phyloP scores from a whole-genome alignment of 2,329 filamentous ascomycete genomes.

The Botrytis hyacinthi region DNA sequence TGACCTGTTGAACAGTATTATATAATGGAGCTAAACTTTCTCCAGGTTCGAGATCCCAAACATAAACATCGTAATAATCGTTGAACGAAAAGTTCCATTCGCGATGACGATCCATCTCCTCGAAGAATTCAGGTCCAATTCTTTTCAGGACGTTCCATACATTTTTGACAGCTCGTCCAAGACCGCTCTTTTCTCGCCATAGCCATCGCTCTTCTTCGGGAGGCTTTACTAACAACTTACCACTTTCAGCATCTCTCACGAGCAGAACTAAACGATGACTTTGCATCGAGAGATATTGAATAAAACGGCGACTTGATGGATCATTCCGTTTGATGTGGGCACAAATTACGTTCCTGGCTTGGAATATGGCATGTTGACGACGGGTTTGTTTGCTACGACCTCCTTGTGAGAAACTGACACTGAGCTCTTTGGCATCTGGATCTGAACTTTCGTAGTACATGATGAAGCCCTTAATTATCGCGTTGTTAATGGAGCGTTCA shows the following conservation, averaged over 20 bases:
- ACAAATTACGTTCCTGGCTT: conserved; percentile 45
- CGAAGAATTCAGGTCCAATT: conserved; percentile 42
- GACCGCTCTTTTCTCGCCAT: conserved; percentile 41
- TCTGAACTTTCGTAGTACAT: conserved; percentile 26
- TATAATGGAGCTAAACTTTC: conserved; percentile 36
- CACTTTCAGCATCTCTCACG: conserved; percentile 44
- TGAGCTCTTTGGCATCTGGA: conserved; percentile 38
- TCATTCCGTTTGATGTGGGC: conserved; percentile 45
- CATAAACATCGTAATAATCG: conserved; percentile 45
- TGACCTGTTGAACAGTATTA: conserved; percentile 38
- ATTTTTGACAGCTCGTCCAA: conserved; percentile 42
- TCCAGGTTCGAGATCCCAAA: conserved; percentile 43
- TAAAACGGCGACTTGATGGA: conserved; percentile 43
- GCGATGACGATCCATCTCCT: conserved; percentile 41
- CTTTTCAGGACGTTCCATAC: conserved; percentile 41
- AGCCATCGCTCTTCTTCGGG: conserved; percentile 43
- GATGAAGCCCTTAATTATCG: conserved; percentile 31
- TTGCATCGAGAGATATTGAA: conserved; percentile 45
- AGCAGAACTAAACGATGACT: conserved; percentile 41
- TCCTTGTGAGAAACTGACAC: conserved; percentile 38
- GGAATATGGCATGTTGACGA: conserved; percentile 39
- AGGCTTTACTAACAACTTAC: conserved; percentile 40
- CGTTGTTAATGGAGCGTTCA: neutral
- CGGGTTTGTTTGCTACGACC: conserved; percentile 37
- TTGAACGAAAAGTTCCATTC: conserved; percentile 44